Evolutionary conservation across 1,284 basidiomycete genomes (phyloP), one percentile per base, ranked within the genome.

Genomic region (Apiotrichum montevideense): DNA sequence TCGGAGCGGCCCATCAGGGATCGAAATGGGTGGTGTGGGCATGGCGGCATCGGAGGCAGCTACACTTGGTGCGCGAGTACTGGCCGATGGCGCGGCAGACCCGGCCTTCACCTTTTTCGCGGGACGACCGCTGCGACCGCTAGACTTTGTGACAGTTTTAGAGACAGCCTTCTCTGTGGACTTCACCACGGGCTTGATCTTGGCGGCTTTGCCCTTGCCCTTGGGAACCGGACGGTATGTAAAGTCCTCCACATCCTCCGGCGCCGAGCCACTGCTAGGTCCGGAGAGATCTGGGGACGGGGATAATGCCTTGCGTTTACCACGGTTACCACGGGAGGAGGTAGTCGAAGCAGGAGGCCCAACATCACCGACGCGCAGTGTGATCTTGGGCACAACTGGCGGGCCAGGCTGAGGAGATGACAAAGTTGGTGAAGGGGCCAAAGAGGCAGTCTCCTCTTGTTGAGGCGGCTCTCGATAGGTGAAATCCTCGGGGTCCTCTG

Each of bases 161-260:
- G 37, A 39, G 14, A 39, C 37, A 39, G 37, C 2, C 13, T 13
- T 8, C 8, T 3, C 37, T 9, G 37, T 13, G 5, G 37, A 39
- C 37, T 39, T 39, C 3, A 39, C 37, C 8, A 35, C 34, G 2
- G 46, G 4, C 37, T 40, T 49, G 15, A 37, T 55, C 52, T 51
- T 57, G 3, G 29, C 29, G 11, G 21, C 44, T 29, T 49, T 49
- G 4, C 47, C 47, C 15, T 52, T 46, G 13, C 15, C 35, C 21
- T 43, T 49, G 39, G 53, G 35, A 11, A 42, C 35, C 10, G 63
- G 64, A 9, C 57, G 61, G 39, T 62, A 67, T 0, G 64, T 55
- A 35, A 55, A 56, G 43, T 68, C 66, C 13, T 63, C 64, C 10
- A 40, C 34, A 46, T 68, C 66, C 34, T 63, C 62, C 0, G 66